Evolutionary conservation across 305 asterid species (phyloP).

Genomic region (Fraxinus dipetala): DNA sequence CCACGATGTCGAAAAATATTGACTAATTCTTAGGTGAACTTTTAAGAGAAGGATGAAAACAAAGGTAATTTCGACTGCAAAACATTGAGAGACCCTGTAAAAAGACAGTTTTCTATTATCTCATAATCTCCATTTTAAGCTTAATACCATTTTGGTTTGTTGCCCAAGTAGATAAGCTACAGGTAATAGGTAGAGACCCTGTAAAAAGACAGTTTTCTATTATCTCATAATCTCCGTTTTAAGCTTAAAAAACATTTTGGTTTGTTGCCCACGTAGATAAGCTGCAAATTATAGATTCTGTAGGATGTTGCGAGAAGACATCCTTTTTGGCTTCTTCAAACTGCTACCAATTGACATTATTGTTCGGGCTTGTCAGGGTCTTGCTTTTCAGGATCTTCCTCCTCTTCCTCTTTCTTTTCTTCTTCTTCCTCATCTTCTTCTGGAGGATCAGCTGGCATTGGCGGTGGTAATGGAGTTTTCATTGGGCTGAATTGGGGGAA

Average conservation of each 20-base stretch:
- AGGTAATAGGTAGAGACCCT: background rate
- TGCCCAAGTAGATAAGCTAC: background rate
- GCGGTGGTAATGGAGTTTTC: conserved; percentile 91
- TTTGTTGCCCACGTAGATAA: background rate
- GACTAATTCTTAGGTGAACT: background rate
- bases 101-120: background rate
- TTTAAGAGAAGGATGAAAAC: background rate
- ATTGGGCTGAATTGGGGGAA: conserved; percentile 89
- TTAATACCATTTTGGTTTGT: background rate
- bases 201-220: background rate
- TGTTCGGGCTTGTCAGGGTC: conserved; percentile 46
- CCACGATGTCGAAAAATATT: background rate
- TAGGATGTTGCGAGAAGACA: background rate
- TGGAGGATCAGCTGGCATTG: conserved; percentile 77
- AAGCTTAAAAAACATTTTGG: background rate
- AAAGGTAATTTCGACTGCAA: background rate
- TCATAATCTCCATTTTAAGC: background rate
- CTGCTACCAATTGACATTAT: too few relatives aligned
- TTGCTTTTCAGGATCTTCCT: conserved; percentile 61
- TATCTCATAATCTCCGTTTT: background rate
- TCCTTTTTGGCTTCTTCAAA: background rate
- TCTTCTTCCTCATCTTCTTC: conserved; percentile 79
- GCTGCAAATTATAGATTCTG: background rate
- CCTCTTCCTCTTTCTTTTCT: conserved; percentile 62
- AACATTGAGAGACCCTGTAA: background rate